Evolutionary conservation across 2,329 filamentous ascomycete genomes (phyloP), one percentile per base, ranked within the genome.

Genomic region (Incumbomyces lentus): DNA sequence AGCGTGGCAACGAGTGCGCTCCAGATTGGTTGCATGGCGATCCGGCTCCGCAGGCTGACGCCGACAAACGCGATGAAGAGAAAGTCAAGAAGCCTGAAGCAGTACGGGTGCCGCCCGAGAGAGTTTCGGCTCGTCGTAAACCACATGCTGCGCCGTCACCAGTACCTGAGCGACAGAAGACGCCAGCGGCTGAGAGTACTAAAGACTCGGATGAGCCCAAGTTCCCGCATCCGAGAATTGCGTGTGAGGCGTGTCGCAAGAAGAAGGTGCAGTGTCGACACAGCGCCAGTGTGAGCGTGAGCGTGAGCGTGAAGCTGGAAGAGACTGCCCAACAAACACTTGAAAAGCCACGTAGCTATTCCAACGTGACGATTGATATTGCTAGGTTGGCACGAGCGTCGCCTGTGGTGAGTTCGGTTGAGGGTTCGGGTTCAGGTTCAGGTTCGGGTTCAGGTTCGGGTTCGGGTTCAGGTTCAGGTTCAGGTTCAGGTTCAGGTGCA

Each of bases 181-280:
- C 31, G 6, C 42, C 42, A 11, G 42, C 31, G 17, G 18, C 34
- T 31, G 34, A 41, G 29, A 37, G 29, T 39, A 30, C 22, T 33
- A 33, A 38, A 29, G 30, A 41, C 34, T 42, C 7, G 29, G 17
- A 44, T 22, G 11, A 41, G 38, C 13, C 22, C 44, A 41, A 46
- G 44, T 73, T 74, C 54, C 72, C 68, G n/a, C 71, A 70, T 31
- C 70, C 72, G 46, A 49, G 49, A 41, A 48, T 79, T 49, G 78
- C 78, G 31, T 81, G 78, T 60, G 78, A 80, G 64, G 70, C 74
- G 16, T 81, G 78, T 61, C 70, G 78, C 33, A 77, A 76, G 59
- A 72, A 77, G 47, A 70, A 77, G 42, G 80, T 81, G 49, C 68
- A 75, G 48, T 81, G 78, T 62, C 78, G 78, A 53, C 78, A 81